Evolutionary conservation across 2,329 filamentous ascomycete species (phyloP).

Genomic region (Fusarium continuum): DNA sequence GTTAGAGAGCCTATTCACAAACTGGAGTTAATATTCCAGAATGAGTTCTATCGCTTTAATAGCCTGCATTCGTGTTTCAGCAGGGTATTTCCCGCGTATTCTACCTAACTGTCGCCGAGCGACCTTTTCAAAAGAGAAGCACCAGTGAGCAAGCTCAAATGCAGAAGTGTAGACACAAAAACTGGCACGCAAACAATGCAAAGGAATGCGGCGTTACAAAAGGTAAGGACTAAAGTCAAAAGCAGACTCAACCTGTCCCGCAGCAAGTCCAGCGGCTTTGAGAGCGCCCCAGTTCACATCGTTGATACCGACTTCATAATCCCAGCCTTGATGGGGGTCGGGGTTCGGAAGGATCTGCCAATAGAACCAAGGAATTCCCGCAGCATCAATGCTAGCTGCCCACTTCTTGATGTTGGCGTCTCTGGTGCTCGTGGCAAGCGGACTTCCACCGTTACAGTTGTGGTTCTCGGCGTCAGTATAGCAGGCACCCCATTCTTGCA

Average conservation of each 20-base stretch:
- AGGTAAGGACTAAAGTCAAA: slow-evolving; percentile 1
- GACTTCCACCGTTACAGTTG: slow-evolving; percentile 34
- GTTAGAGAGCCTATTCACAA: too few relatives aligned
- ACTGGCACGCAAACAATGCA: too few relatives aligned
- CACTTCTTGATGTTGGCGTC: slow-evolving; percentile 43
- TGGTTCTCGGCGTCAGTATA: slow-evolving; percentile 44
- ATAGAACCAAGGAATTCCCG: slow-evolving; percentile 48
- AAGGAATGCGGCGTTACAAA: neutral
- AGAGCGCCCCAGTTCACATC: slow-evolving; percentile 36
- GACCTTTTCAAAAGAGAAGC: neutral
- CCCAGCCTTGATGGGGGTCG: slow-evolving; percentile 45
- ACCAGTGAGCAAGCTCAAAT: neutral
- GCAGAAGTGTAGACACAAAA: neutral
- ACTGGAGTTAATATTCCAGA: too few relatives aligned
- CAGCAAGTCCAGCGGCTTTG: neutral
- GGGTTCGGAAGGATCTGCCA: slow-evolving; percentile 48
- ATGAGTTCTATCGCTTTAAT: too few relatives aligned
- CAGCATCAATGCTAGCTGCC: slow-evolving; percentile 41
- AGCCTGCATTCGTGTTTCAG: neutral
- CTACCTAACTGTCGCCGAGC: neutral
- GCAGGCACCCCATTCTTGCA: slow-evolving; percentile 37
- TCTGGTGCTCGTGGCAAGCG: slow-evolving; percentile 17
- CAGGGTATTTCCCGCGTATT: neutral
- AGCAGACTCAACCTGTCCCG: neutral
- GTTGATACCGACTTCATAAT: slow-evolving; percentile 47